Base-by-base conservation (phyloP, 2,329 filamentous ascomycete genomes). In the Sporothrix brasiliensis region DNA sequence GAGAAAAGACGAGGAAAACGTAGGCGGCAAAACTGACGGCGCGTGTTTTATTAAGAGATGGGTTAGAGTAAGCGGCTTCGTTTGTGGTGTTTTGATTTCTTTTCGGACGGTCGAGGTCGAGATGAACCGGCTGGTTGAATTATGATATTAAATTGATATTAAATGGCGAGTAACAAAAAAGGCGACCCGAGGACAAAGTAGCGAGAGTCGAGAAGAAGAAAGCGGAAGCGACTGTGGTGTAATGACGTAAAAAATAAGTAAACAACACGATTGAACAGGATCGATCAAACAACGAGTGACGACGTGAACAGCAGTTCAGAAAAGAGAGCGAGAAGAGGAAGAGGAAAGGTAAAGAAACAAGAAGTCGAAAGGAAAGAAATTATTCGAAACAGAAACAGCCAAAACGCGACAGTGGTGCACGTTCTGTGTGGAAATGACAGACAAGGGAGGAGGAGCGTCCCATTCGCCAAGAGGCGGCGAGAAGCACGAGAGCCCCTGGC, bases 91-190 rank as follows among this genome's bases (percentile, higher is more conserved):
- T 41, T 47, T 47, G 58, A 19, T 19, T 27, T 47, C 16, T 50
- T 50, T 50, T 10, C 16, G 16, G 16, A 9, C 27, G 5, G 6
- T 14, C 14, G 34, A 39, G 9, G 34, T 53, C 49, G 49, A 53
- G 30, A 54, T 27, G 21, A 13, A 21, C 44, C 44, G 61, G 61
- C 61, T 50, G 61, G 61, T 27, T 34, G 44, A 34, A 50, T 30
- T 50, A 50, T 65, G 61, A 47, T 58, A 68, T 68, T 68, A 68
- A 50, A 52, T 49, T 58, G 49, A 52, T 50, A 69, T 61, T 39
- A 61, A 53, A 49, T 50, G 24, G 41, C 41, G 27, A 39, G 16
- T 39, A 27, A 30, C 27, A 30, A 30, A 13, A 52, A 27, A 44
- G 21, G 11, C 11, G 41, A 47, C 50, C 41, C 41, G n/a, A 27